Base-by-base conservation (phyloP, 2,329 filamentous ascomycete genomes). In the Epichloe amarillans region DNA sequence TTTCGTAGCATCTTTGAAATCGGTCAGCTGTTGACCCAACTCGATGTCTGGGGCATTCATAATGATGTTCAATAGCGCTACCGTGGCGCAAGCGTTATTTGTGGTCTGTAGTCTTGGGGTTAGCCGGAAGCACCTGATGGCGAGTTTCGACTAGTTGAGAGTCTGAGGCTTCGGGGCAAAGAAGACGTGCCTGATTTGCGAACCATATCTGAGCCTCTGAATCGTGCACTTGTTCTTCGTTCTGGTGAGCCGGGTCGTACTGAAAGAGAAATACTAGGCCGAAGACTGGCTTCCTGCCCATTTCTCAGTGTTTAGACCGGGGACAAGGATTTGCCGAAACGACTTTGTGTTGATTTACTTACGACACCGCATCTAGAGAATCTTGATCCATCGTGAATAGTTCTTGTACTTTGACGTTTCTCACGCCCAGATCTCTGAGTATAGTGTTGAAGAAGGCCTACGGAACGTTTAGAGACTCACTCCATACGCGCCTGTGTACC, bases 211-310 rank as follows among this genome's bases (percentile, higher is more conserved):
- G 47, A n/a, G 49, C 54, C 3, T 55, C 50, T 3, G 79, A 70
- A 43, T 69, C 71, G 54, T 76, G 72, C 51, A 73, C 60, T 70
- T 78, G 60, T 69, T 77, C 57, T 64, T 80, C 74, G n/a, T 75
- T 72, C 35, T 78, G 66, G 12, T 53, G 37, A 48, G 72, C 76
- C 33, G 77, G 74, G 58, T 80, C 61, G 55, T 77, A 95, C 52
- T 84, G 79, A 60, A 88, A 95, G 1, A 95, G 76, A 55, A 97
- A 93, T 47, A 98, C 85, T n/a, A 97, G 70, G 3, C 91, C 91
- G 59, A 88, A 82, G 2, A 93, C 76, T 2, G 86, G 86, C 58
- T 84, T 78, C 5, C 83, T 86, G 58, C 19, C 45, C 5, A 43
- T n/a, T 5, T 33, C 46, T 19, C 35, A 43, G 44, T 19, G 5